Percentiles rank a stretch among this genome's conserved stretches.
These are phyloP conservation scores for Withania somnifera DNA, from an alignment of 305 asterid genomes.

Conservation along the genomic window DNA sequence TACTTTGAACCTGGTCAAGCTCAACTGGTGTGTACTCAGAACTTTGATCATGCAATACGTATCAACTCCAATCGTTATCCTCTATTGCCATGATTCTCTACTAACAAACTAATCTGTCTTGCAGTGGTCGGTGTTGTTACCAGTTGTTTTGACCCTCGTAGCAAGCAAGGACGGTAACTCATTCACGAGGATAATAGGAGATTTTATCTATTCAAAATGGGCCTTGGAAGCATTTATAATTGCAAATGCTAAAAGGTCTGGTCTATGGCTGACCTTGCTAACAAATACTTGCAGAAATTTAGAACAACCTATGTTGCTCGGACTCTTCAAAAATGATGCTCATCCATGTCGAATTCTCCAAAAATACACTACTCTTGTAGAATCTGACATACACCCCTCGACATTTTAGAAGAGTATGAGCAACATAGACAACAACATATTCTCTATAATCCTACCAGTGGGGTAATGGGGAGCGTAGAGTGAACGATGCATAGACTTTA, in stretches of 20 bases:
- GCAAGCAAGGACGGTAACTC: slow-evolving; percentile 56
- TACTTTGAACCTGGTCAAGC: slow-evolving; percentile 69
- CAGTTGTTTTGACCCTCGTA: slow-evolving; percentile 61
- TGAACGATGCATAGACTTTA: rapidly evolving
- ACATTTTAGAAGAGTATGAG: no score
- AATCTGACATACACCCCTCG: no score
- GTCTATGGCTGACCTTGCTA: not conserved
- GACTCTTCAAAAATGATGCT: no score
- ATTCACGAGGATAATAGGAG: slow-evolving; percentile 27
- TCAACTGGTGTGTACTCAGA: slow-evolving; percentile 41
- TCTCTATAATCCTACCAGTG: not conserved
- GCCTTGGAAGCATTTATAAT: slow-evolving; percentile 64
- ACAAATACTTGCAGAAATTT: not conserved
- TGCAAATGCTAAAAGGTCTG: slow-evolving; percentile 64
- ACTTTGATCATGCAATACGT: slow-evolving; percentile 5
- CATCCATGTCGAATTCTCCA: no score
- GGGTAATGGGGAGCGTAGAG: not conserved
- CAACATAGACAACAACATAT: no score
- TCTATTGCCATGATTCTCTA: not conserved
- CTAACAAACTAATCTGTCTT: not conserved
- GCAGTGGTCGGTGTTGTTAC: slow-evolving; percentile 74
- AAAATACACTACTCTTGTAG: no score
- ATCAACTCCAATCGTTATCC: not conserved
- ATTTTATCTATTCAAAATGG: slow-evolving; percentile 74
- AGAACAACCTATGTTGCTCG: no score